Evolutionary conservation across 148 eudicot genomes (phyloP).

Genomic region (Rhododendron ferrugineum): DNA sequence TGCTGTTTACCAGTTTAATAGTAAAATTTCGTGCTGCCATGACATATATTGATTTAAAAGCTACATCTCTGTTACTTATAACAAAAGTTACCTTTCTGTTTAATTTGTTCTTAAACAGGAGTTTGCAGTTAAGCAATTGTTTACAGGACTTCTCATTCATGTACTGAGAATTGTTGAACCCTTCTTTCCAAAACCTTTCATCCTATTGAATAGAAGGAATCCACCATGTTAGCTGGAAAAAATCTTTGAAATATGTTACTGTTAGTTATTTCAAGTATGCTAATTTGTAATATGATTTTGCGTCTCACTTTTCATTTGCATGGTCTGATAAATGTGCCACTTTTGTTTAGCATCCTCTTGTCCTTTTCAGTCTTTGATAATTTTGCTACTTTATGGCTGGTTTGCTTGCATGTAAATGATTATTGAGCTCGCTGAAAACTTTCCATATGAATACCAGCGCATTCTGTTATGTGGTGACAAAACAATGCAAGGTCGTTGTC

Average conservation of each 20-base stretch:
- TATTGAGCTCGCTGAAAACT: background rate
- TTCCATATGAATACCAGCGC: background rate
- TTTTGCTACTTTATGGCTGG: background rate
- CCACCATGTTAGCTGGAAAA: background rate
- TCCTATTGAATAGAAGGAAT: too few relatives aligned
- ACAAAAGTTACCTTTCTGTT: background rate
- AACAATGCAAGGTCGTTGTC: background rate
- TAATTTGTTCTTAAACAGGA: background rate
- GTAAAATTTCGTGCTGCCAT: background rate
- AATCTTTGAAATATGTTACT: background rate
- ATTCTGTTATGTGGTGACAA: background rate
- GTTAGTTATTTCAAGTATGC: background rate
- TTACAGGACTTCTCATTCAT: background rate
- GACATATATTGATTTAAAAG: background rate
- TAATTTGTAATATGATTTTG: background rate
- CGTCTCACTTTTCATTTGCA: background rate
- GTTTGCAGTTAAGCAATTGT: background rate
- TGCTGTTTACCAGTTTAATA: background rate
- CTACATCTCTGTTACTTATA: background rate
- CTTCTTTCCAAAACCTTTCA: background rate
- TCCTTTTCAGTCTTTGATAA: background rate
- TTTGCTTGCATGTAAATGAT: background rate
- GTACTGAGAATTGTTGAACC: background rate
- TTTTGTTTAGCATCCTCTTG: background rate
- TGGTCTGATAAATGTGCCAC: background rate